Conservation (phyloP, 495 filamentous ascomycete genomes). For the Bathelium albidoporum region DNA sequence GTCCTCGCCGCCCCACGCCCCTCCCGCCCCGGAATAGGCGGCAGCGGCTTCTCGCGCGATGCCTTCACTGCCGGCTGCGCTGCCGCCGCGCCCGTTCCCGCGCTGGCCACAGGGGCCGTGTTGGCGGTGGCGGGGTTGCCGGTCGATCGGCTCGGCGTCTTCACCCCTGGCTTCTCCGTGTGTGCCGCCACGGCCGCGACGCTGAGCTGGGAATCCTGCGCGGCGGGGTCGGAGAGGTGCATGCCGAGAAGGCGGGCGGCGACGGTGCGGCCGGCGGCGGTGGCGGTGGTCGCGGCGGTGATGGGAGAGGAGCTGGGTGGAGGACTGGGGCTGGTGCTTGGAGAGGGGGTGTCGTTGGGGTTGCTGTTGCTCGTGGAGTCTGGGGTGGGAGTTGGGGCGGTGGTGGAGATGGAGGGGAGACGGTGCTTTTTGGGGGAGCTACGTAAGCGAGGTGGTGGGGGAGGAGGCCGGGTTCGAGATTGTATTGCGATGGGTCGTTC, state of each 20-base stretch:
- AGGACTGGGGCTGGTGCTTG: no score
- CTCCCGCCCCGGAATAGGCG: background rate
- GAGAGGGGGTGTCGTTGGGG: no score
- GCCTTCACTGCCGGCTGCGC: background rate
- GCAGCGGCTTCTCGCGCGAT: background rate
- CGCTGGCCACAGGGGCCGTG: background rate
- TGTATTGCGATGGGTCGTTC: background rate
- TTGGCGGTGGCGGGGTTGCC: background rate
- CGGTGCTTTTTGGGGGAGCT: background rate
- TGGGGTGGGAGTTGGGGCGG: background rate
- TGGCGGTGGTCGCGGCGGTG: background rate
- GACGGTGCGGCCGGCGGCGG: background rate
- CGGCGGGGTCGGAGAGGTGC: background rate
- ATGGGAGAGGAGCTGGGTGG: background rate
- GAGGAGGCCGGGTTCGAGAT: background rate
- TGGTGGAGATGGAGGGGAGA: background rate
- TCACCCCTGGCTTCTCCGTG: slow-evolving; percentile 2
- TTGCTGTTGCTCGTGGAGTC: background rate
- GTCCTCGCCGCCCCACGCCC: slow-evolving; percentile 2
- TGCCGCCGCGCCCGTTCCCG: background rate
- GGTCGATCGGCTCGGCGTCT: slow-evolving; percentile 2
- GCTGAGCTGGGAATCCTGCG: slow-evolving; percentile 4
- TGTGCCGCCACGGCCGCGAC: slow-evolving; percentile 5
- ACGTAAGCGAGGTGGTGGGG: background rate
- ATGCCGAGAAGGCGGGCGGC: background rate